These are phyloP conservation scores for Didymella glomerata DNA, from an alignment of 2,329 filamentous ascomycete species.

Conservation along the genomic window DNA sequence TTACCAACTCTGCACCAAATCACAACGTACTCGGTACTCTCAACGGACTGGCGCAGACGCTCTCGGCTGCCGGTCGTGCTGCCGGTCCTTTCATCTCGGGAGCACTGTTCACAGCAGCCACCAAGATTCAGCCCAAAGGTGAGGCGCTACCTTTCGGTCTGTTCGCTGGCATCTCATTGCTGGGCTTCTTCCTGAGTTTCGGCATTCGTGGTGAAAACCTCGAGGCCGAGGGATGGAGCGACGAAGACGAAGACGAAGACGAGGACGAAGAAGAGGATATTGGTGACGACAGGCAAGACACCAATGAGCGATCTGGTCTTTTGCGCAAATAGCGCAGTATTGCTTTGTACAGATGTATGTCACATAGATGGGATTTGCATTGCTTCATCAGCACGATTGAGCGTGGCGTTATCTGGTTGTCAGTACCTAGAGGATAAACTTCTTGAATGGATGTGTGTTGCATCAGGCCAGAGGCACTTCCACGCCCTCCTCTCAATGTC, in stretches of 20 bases:
- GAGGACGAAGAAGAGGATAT: conserved; percentile 41
- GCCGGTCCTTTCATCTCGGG: conserved; percentile 90
- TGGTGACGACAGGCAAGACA: conserved; percentile 23
- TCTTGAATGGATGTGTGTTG: conserved; percentile 7
- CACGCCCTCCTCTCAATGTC: neutral
- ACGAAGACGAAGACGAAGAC: conserved; percentile 45
- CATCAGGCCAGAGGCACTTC: neutral
- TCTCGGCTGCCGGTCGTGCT: conserved; percentile 88
- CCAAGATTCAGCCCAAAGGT: conserved; percentile 77
- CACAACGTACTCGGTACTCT: conserved; percentile 86
- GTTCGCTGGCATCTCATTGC: conserved; percentile 81
- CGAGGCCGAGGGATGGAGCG: conserved; percentile 66
- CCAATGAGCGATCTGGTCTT: conserved; percentile 43
- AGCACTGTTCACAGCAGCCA: conserved; percentile 81
- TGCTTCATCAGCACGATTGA: conserved; percentile 9
- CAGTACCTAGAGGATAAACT: conserved; percentile 3
- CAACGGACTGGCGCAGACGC: conserved; percentile 91
- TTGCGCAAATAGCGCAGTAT: conserved; percentile 37
- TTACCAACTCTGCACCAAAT: conserved; percentile 91
- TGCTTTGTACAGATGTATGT: conserved; percentile 6
- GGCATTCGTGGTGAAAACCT: conserved; percentile 72
- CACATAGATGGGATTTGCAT: conserved; percentile 17
- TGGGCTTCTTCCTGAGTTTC: conserved; percentile 82
- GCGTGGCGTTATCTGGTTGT: conserved; percentile 11
- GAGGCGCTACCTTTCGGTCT: conserved; percentile 86